phyloP scores from a whole-genome alignment of 208 protist species.

The Trypanosoma mega region DNA sequence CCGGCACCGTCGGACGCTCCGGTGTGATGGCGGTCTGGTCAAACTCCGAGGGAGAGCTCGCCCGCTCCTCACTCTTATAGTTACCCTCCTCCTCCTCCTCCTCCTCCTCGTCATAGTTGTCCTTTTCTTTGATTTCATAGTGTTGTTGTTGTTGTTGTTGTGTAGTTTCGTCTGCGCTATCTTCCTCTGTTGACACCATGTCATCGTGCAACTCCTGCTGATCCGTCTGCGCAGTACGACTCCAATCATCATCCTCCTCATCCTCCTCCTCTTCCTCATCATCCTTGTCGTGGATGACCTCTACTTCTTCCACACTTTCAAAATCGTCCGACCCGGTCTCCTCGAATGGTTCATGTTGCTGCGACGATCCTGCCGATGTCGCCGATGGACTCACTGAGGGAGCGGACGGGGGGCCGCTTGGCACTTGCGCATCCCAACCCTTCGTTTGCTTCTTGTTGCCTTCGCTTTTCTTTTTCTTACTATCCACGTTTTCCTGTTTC shows the following conservation, averaged over 20 bases:
- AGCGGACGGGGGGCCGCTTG: too few relatives aligned
- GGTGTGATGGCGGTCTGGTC: too few relatives aligned
- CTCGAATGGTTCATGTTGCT: too few relatives aligned
- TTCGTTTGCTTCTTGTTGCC: too few relatives aligned
- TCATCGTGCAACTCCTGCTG: not conserved
- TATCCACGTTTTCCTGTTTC: too few relatives aligned
- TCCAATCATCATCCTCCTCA: conserved; percentile 4
- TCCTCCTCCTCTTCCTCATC: not conserved
- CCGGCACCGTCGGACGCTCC: not conserved
- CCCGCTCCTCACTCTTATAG: too few relatives aligned
- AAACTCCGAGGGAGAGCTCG: too few relatives aligned
- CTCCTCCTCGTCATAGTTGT: not conserved
- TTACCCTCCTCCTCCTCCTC: too few relatives aligned
- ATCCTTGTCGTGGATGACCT: not conserved
- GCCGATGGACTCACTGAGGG: too few relatives aligned
- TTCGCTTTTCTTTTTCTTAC: too few relatives aligned
- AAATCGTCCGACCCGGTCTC: not conserved
- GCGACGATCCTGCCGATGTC: too few relatives aligned
- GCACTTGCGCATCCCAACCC: too few relatives aligned
- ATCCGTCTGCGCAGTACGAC: not conserved
- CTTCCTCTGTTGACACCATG: not conserved
- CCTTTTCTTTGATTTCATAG: not conserved
- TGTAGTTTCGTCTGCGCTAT: not conserved
- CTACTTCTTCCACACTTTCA: not conserved
- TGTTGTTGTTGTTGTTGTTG: not conserved